These are phyloP conservation scores for Fusarium begoniae DNA, from an alignment of 2,329 filamentous ascomycete genomes.

Conservation along the genomic window DNA sequence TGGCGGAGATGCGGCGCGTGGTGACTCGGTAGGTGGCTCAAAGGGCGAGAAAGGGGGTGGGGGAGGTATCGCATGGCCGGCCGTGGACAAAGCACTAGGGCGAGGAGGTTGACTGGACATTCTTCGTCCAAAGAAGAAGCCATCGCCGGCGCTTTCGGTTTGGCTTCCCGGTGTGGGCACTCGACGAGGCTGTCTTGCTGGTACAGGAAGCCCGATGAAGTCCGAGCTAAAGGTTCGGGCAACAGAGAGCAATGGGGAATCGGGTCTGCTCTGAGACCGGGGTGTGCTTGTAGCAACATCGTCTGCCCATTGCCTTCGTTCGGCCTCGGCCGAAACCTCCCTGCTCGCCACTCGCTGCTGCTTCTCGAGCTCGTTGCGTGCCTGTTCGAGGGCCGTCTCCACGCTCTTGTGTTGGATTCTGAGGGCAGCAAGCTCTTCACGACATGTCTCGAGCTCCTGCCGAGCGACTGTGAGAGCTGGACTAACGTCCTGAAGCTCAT, in stretches of 20 bases:
- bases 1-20: constrained; percentile 50
- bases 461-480: constrained; percentile 71
- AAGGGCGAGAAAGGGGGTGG: constrained; percentile 58
- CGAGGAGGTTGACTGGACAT: constrained; percentile 60
- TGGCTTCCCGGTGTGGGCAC: constrained; percentile 59
- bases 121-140: constrained; percentile 55
- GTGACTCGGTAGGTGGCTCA: constrained; percentile 51
- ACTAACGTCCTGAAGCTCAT: constrained; percentile 79
- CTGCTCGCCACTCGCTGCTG: constrained; percentile 50
- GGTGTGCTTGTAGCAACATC: constrained; percentile 55
- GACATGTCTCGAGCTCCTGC: constrained; percentile 69
- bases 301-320: constrained; percentile 62
- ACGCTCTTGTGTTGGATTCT: constrained; percentile 72
- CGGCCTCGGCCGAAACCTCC: constrained; percentile 50
- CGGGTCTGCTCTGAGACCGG: constrained; percentile 61
- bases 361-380: constrained; percentile 60
- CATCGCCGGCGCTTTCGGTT: constrained; percentile 52
- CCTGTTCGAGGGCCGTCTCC: constrained; percentile 70
- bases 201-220: constrained; percentile 57
- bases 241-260: constrained; percentile 62
- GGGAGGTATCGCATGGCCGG: constrained; percentile 48
- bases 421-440: constrained; percentile 67
- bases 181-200: constrained; percentile 46
- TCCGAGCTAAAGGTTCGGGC: constrained; percentile 65
- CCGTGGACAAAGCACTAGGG: constrained; percentile 51